Percentiles rank a stretch among this genome's conserved stretches.
Conservation (phyloP, 306 rosid genomes). For the Vigna angularis region DNA sequence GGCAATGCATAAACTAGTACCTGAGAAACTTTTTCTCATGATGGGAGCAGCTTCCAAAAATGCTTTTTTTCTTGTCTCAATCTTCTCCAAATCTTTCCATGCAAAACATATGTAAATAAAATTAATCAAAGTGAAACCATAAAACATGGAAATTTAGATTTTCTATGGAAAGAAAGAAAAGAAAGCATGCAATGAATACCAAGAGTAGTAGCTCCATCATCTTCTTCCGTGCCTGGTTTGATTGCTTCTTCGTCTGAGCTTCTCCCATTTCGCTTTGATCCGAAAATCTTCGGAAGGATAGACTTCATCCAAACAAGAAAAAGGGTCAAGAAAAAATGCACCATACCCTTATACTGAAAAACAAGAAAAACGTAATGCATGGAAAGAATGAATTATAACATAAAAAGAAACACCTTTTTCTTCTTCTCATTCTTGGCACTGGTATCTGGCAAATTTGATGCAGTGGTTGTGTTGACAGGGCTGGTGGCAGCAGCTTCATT, state of each 20-base stretch:
- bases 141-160: neutral
- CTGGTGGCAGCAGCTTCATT: conserved; percentile 10
- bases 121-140: neutral
- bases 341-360: neutral
- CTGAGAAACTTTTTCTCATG: conserved; percentile 65
- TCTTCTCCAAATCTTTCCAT: conserved; percentile 57
- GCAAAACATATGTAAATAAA: neutral
- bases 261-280: conserved; percentile 63
- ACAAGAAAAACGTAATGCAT: neutral
- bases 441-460: conserved; percentile 39
- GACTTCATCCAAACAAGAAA: conserved; percentile 52
- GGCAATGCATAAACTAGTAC: conserved; percentile 36
- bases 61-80: conserved; percentile 62
- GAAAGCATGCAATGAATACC: conserved; percentile 48
- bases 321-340: conserved; percentile 1
- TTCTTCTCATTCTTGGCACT: conserved; percentile 61
- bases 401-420: conserved; percentile 53
- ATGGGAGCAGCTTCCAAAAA: conserved; percentile 54
- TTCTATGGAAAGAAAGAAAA: neutral
- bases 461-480: neutral
- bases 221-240: conserved; percentile 49
- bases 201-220: conserved; percentile 47
- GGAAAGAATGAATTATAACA: neutral
- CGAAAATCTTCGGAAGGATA: conserved; percentile 77
- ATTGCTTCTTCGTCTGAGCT: conserved; percentile 60